These are phyloP conservation scores for Fusarium praegraminearum DNA, from an alignment of 2,329 filamentous ascomycete species.

Conservation along the genomic window DNA sequence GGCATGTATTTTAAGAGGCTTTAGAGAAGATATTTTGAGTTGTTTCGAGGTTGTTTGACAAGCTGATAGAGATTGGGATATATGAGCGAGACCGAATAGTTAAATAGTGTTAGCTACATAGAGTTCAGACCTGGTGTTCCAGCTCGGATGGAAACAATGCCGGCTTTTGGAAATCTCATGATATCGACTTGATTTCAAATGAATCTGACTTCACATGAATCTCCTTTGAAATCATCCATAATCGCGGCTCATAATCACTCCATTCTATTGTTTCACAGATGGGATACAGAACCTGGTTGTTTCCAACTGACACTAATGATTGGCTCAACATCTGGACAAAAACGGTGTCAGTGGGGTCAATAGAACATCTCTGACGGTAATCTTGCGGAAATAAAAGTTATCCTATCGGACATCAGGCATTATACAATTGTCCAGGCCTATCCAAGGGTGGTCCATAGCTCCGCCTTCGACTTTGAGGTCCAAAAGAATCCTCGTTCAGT, in stretches of 20 bases:
- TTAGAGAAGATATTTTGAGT: slow-evolving; percentile 11
- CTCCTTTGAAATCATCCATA: slow-evolving; percentile 2
- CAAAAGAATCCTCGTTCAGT: too few relatives aligned
- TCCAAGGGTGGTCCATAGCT: too few relatives aligned
- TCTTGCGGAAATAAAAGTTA: background rate
- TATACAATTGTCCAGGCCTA: background rate
- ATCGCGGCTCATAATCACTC: background rate
- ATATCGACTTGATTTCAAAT: background rate
- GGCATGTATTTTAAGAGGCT: slow-evolving; percentile 19
- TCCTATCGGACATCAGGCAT: background rate
- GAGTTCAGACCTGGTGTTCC: background rate
- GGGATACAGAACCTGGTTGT: background rate
- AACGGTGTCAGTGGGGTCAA: background rate
- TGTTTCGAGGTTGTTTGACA: background rate
- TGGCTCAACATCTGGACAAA: background rate
- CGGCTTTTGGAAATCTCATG: background rate
- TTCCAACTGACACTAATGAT: background rate
- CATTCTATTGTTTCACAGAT: background rate
- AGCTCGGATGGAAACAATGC: background rate
- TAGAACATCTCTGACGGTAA: background rate
- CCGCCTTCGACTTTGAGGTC: too few relatives aligned
- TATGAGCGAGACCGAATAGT: background rate
- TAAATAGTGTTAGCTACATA: background rate
- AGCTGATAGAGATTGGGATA: background rate
- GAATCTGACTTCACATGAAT: slow-evolving; percentile 1